Percentiles rank a stretch among this genome's conserved stretches.
Evolutionary conservation across 257 asterid species (phyloP).

Genomic region (Ophiorrhiza pumila): DNA sequence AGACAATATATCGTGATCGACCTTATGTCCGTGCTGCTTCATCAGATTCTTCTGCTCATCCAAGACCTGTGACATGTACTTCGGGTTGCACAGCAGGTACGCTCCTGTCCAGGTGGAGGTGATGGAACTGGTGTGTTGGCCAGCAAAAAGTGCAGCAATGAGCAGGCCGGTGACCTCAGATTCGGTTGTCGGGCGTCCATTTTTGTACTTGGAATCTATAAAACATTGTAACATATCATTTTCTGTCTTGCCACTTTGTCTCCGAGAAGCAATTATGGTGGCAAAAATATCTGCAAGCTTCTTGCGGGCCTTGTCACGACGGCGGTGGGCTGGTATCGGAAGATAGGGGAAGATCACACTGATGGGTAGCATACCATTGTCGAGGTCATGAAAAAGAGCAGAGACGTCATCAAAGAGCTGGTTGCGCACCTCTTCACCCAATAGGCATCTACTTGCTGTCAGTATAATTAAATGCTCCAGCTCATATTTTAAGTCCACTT

Average conservation of each 20-base stretch:
- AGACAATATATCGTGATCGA: constrained; percentile 77
- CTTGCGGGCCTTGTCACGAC: constrained; percentile 90
- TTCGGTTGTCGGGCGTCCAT: constrained; percentile 76
- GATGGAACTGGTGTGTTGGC: constrained; percentile 96
- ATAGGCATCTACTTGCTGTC: constrained; percentile 87
- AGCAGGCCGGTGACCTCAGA: constrained; percentile 82
- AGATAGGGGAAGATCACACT: constrained; percentile 88
- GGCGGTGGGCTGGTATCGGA: constrained; percentile 86
- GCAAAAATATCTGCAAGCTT: constrained; percentile 71
- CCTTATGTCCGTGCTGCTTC: constrained; percentile 62
- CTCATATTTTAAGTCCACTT: constrained; percentile 84
- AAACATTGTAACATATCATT: constrained; percentile 83
- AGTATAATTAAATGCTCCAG: constrained; percentile 85
- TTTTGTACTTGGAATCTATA: constrained; percentile 91
- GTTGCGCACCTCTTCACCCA: constrained; percentile 93
- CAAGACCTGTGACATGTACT: constrained; percentile 66
- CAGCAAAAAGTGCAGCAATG: constrained; percentile 94
- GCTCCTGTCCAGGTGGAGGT: constrained; percentile 97
- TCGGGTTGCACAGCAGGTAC: constrained; percentile 73
- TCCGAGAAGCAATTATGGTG: constrained; percentile 63
- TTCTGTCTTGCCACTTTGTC: constrained; percentile 56
- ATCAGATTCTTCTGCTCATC: constrained; percentile 72
- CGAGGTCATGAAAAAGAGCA: constrained; percentile 94
- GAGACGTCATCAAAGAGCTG: constrained; percentile 89
- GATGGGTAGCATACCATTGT: constrained; percentile 91